phyloP scores from a whole-genome alignment of 2,329 filamentous ascomycete genomes.

The Paramyrothecium sp. region DNA sequence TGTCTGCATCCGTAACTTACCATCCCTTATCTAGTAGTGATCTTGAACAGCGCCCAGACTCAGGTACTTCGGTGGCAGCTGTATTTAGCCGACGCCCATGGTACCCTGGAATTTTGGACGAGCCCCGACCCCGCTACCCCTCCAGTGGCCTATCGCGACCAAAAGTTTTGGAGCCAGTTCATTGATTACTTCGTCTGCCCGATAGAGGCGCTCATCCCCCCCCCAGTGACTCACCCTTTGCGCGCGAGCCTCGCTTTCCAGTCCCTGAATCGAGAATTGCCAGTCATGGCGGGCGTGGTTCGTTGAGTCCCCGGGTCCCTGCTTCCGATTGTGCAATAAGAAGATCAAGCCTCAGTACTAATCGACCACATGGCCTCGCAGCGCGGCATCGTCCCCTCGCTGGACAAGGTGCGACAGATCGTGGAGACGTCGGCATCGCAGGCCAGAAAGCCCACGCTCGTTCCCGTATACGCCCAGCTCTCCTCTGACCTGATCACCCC shows the following conservation, averaged over 20 bases:
- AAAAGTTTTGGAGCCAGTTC: not conserved
- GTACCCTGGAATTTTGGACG: too few relatives aligned
- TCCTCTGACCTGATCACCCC: constrained; percentile 92
- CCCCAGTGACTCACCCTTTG: not conserved
- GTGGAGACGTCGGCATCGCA: constrained; percentile 32
- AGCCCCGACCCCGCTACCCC: not conserved
- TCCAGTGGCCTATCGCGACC: not conserved
- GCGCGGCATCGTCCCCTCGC: constrained; percentile 42
- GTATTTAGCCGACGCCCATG: too few relatives aligned
- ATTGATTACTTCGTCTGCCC: not conserved
- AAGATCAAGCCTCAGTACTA: not conserved
- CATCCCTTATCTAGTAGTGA: too few relatives aligned
- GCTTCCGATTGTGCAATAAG: not conserved
- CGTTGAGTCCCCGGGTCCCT: constrained; percentile 7
- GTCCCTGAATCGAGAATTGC: not conserved
- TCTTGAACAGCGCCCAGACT: too few relatives aligned
- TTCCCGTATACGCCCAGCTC: constrained; percentile 81
- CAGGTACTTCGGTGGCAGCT: too few relatives aligned
- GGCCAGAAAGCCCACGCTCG: constrained; percentile 58
- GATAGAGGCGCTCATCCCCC: not conserved
- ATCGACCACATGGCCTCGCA: constrained; percentile 15
- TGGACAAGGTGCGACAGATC: constrained; percentile 44
- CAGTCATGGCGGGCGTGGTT: constrained; percentile 26
- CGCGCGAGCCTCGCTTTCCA: not conserved
- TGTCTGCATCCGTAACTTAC: too few relatives aligned